Percentiles rank a stretch among this genome's conserved stretches.
These are phyloP conservation scores for Nakazawaea ishiwadae DNA, from an alignment of 805 yeast genomes.

Conservation along the genomic window DNA sequence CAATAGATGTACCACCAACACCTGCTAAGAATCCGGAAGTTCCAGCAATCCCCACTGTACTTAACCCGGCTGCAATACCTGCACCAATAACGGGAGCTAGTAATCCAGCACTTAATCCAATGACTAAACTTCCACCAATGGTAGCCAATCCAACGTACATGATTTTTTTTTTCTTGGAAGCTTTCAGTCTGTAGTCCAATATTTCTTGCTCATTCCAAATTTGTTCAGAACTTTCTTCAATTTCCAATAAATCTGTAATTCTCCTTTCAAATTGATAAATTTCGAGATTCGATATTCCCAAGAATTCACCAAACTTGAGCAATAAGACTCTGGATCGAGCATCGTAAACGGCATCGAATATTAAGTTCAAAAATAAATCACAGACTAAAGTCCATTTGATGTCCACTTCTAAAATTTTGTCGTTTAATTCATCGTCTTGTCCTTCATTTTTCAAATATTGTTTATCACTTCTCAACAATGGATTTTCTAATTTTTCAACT, in stretches of 20 bases:
- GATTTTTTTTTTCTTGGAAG: slow-evolving; percentile 59
- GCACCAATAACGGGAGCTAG: slow-evolving; percentile 98
- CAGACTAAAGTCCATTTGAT: slow-evolving; percentile 92
- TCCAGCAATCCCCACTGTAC: slow-evolving; percentile 94
- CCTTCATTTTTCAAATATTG: slow-evolving; percentile 22
- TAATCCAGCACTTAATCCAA: slow-evolving; percentile 93
- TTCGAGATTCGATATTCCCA: slow-evolving; percentile 62
- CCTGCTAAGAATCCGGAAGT: slow-evolving; percentile 92
- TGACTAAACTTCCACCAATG: slow-evolving; percentile 88
- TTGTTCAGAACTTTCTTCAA: slow-evolving; percentile 78
- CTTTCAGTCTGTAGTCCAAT: slow-evolving; percentile 66
- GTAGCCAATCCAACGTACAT: slow-evolving; percentile 94
- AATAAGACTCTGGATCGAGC: slow-evolving; percentile 82
- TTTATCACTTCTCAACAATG: slow-evolving; percentile 28
- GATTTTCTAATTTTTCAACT: slow-evolving; percentile 46
- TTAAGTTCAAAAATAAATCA: slow-evolving; percentile 74
- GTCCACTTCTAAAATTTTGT: slow-evolving; percentile 54
- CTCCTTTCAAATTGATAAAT: slow-evolving; percentile 86
- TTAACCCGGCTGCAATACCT: slow-evolving; percentile 94
- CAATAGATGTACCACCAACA: slow-evolving; percentile 92
- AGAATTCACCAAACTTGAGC: slow-evolving; percentile 55
- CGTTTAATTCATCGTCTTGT: slow-evolving; percentile 25
- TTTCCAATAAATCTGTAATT: slow-evolving; percentile 83
- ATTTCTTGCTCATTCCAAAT: slow-evolving; percentile 70
- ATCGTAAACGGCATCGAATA: slow-evolving; percentile 85